Base-by-base conservation (phyloP, 2,329 filamentous ascomycete genomes). In the Xylaria sp. region DNA sequence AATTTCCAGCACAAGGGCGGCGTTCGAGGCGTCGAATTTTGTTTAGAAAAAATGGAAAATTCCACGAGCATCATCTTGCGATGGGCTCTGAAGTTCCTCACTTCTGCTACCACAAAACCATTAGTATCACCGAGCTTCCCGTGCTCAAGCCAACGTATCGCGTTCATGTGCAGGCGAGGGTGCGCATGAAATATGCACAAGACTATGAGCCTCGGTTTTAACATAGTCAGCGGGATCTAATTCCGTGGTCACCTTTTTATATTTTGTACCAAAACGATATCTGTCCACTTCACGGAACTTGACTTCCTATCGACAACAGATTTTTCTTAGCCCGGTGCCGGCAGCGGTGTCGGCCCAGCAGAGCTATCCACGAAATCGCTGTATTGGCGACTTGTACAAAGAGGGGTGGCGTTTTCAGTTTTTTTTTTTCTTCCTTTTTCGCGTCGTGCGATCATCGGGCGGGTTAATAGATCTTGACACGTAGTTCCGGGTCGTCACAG, bases 191-290 rank as follows among this genome's bases (percentile, higher is more conserved):
- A 43, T 51, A 23, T 36, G 28, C 39, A 23, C n/a, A 12, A 41
- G 51, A 49, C 55, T 15, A 58, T 13, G 41, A 54, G 39, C 39
- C 39, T 39, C 43, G 23, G 36, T 36, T 65, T 59, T 23, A 13
- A 41, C 43, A 56, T 31, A 33, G 41, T 41, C 10, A 48, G 52
- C 31, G 20, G 56, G 33, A 25, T 23, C 51, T 68, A 63, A 67
- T 60, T 62, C 65, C 66, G 64, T 67, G 65, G 61, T 69, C 69
- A 52, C 57, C 68, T 68, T 69, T 74, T 67, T 69, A 71, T 73
- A 74, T 36, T 36, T 72, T 77, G 75, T 78, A 77, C 73, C 73
- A 76, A 78, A 75, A 73, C 54, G 57, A 20, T 58, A 62, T 75
- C 64, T 66, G 61, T 65, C 64, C 68, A 51, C 55, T 68, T 64